Conservation (phyloP, 345 rosid genomes). For the Acer yangbiense region DNA sequence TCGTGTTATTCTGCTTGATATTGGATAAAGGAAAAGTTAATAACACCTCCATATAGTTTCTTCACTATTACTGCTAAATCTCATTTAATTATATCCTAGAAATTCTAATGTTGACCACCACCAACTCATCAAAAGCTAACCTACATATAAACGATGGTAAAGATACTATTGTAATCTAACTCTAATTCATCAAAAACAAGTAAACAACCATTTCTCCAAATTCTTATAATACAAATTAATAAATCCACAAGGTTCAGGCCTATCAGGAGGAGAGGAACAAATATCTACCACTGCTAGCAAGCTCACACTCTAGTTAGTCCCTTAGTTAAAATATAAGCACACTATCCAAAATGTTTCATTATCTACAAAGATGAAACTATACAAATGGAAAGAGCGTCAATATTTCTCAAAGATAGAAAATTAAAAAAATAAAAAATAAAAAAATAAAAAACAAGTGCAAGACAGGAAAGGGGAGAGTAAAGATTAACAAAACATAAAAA, state of each 20-base stretch:
- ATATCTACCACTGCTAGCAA: background rate
- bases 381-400: background rate
- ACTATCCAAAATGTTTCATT: background rate
- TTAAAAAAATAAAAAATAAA: too few species aligned
- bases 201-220: too few species aligned
- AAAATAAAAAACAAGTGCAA: background rate
- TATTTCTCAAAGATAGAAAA: background rate
- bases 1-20: background rate
- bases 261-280: background rate
- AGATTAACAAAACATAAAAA: background rate
- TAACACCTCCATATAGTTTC: background rate
- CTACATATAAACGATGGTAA: background rate
- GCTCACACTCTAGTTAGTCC: background rate
- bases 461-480: background rate
- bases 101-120: background rate
- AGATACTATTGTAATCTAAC: too few species aligned
- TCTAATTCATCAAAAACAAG: too few species aligned
- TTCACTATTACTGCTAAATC: background rate
- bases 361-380: background rate
- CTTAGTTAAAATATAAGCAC: background rate
- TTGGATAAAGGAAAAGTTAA: background rate
- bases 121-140: constrained; percentile 1
- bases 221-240: background rate
- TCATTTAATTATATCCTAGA: background rate
- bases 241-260: background rate